These are phyloP conservation scores for Diplocarpon mali DNA, from an alignment of 2,329 filamentous ascomycete genomes.

Conservation along the genomic window DNA sequence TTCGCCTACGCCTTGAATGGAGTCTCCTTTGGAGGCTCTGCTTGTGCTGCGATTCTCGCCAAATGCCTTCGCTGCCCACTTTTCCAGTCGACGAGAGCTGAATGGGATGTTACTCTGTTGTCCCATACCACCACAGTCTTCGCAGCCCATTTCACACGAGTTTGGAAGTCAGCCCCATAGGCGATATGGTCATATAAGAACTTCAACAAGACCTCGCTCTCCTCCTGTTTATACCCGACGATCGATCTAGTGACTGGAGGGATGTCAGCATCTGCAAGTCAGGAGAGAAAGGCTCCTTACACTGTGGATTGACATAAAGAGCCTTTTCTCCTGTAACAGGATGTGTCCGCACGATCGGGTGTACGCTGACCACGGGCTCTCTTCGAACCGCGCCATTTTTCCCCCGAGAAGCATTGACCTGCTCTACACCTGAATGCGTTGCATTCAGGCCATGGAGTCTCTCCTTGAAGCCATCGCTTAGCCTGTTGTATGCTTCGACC, in stretches of 20 bases:
- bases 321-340: slow-evolving; percentile 77
- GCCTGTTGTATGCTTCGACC: slow-evolving; percentile 67
- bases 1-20: slow-evolving; percentile 10
- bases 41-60: slow-evolving; percentile 11
- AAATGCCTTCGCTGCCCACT: slow-evolving; percentile 53
- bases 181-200: slow-evolving; percentile 70
- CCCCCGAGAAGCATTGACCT: slow-evolving; percentile 57
- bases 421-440: slow-evolving; percentile 72
- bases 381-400: slow-evolving; percentile 62
- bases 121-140: slow-evolving; percentile 84
- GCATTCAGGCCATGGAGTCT: slow-evolving; percentile 71
- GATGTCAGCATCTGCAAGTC: slow-evolving; percentile 39
- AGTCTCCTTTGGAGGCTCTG: slow-evolving; percentile 11
- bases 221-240: slow-evolving; percentile 76
- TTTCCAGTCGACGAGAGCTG: slow-evolving; percentile 73
- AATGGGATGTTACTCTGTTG: slow-evolving; percentile 70
- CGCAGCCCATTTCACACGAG: slow-evolving; percentile 64
- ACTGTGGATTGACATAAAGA: slow-evolving; percentile 73
- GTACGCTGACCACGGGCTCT: slow-evolving; percentile 62
- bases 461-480: slow-evolving; percentile 70
- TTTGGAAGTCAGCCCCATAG: slow-evolving; percentile 60
- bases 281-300: slow-evolving; percentile 34
- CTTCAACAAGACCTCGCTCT: slow-evolving; percentile 66
- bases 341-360: slow-evolving; percentile 73
- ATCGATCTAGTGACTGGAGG: slow-evolving; percentile 63